Evolutionary conservation across 1,139 yeast genomes (phyloP).

Genomic region (Pichia sp.): DNA sequence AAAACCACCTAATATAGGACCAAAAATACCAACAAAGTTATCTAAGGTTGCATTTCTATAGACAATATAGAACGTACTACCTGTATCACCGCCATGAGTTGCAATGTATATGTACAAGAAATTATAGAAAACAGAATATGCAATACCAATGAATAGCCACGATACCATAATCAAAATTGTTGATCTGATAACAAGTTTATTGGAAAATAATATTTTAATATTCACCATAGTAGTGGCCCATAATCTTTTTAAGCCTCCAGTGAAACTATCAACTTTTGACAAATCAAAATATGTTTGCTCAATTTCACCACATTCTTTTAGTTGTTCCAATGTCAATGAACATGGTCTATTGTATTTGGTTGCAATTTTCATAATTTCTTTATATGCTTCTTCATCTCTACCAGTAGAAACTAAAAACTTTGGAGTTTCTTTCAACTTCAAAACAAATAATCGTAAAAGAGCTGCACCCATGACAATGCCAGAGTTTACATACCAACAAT

Average conservation of each 20-base stretch:
- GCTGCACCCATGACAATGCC: conserved; percentile 47
- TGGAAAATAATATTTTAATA: conserved; percentile 34
- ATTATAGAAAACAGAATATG: conserved; percentile 46
- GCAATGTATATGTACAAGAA: conserved; percentile 45
- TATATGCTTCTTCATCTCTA: conserved; percentile 46
- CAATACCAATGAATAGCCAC: conserved; percentile 47
- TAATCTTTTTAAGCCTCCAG: conserved; percentile 19
- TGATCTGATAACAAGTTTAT: conserved; percentile 35
- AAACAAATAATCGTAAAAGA: conserved; percentile 39
- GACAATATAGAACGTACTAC: conserved; percentile 34
- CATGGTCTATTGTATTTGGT: conserved; percentile 37
- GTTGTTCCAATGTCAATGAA: conserved; percentile 40
- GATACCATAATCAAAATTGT: conserved; percentile 37
- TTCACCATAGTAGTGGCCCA: conserved; percentile 27
- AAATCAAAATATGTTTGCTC: conserved; percentile 14
- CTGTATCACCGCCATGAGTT: conserved; percentile 40
- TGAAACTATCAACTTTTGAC: conserved; percentile 13
- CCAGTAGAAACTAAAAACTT: conserved; percentile 48
- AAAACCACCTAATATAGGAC: conserved; percentile 50
- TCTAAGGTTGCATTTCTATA: conserved; percentile 50
- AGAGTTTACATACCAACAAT: conserved; percentile 48
- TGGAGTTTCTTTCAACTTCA: conserved; percentile 50
- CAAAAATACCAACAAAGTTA: conserved; percentile 46
- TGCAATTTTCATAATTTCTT: conserved; percentile 35
- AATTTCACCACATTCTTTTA: conserved; percentile 39